Evolutionary conservation across 2,329 filamentous ascomycete genomes (phyloP), one percentile per base, ranked within the genome.

Genomic region (Dothiorella sarmentorum): DNA sequence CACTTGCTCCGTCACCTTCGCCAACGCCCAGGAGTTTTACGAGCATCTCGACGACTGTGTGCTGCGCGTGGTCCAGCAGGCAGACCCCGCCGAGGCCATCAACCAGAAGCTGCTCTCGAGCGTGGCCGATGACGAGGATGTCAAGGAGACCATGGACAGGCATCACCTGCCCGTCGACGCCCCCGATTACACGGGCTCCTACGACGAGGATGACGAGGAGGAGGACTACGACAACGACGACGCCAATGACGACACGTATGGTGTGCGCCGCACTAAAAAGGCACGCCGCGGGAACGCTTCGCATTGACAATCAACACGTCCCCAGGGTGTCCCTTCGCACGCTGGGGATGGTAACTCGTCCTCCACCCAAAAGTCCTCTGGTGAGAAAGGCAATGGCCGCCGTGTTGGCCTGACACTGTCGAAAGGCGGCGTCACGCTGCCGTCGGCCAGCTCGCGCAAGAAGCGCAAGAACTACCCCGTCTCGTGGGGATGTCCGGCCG

Each of bases 111-210:
- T 74, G 44, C 65, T 75, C 13, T 71, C 70, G 3, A 73, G 71
- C 1, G 70, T 76, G 42, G 71, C 71, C 9, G 72, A 75, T 45
- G 73, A 75, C 64, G 68, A 69, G 62, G 65, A 72, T 6, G 73
- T 75, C 44, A 68, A 69, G 33, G 69, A 73, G 59, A 75, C 73
- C 1, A 63, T 75, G 9, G 72, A 75, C 58, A 67, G 68, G 58
- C 75, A 75, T 40, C 68, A 70, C 26, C 64, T 75, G 4, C 68
- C 71, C 22, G 38, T 22, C 64, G 93, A 88, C 61, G 90, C 93
- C 2, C 93, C 97, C 74, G 93, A 97, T 69, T 97, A 97, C 97
- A 97, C 73, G 93, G 97, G 77, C 93, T 97, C 79, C 74, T 87
- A 80, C 7, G 83, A 86, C 3, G 84, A 86, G 2, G 80, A 83